Base-by-base conservation (phyloP, 805 yeast species). In the Vanderwaltozyma polyspora region DNA sequence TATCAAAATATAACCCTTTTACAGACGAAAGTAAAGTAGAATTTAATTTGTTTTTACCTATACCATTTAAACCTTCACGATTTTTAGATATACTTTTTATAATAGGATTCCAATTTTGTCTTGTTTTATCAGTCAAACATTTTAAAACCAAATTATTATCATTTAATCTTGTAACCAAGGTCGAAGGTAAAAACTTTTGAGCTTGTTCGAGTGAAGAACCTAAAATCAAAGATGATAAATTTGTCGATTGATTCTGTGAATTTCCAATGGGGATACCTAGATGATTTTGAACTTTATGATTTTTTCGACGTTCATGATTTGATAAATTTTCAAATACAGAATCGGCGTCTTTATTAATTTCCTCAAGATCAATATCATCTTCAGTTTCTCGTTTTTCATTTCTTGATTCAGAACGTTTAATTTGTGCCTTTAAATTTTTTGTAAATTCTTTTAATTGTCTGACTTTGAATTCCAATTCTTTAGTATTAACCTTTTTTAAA, bases 401-500 rank as follows among this genome's bases (percentile, higher is more conserved):
- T 6, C n/a, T 12, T 16, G 16, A 24, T 5, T 25, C 24, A 21
- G n/a, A 18, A n/a, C 19, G 25, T 11, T 15, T 42, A 11, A 42
- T 9, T 25, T 32, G 48, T 13, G 40, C 39, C 25, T 42, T 42
- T 12, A 52, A 28, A 25, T 38, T 42, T 27, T 45, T 45, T 3
- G 57, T 52, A 35, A 52, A 53, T 31, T 45, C 52, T 22, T 47
- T 48, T 24, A 55, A 29, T 23, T 53, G 56, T 25, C 47, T 51
- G 10, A 55, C 34, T 32, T 53, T 55, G 21, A 44, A 43, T 15
- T 47, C 48, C 23, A 55, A 25, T n/a, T 43, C 40, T 26, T 43
- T 42, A n/a, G 47, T 34, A 29, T 11, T 19, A n/a, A 3, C 14
- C 13, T 16, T 29, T 13, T 28, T 25, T 7, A 28, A 11, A 22